Evolutionary conservation across 1,284 basidiomycete genomes (phyloP).

Genomic region (Ganoderma lucidum): DNA sequence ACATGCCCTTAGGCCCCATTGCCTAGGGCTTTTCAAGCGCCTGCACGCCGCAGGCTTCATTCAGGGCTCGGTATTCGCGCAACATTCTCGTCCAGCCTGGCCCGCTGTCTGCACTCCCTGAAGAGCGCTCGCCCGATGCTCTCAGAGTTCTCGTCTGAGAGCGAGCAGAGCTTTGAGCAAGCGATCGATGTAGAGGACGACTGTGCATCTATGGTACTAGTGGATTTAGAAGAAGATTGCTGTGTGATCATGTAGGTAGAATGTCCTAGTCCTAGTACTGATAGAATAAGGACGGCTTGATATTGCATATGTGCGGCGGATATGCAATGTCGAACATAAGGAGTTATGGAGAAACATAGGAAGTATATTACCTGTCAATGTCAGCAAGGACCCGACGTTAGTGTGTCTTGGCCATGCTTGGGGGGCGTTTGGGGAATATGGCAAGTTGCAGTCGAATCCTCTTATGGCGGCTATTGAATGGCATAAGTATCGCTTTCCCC

Average conservation of each 20-base stretch:
- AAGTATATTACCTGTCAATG: no score
- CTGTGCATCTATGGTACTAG: no score
- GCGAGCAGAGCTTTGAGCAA: background rate
- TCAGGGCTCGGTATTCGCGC: constrained; percentile 50
- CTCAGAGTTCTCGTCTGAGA: background rate
- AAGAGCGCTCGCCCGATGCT: constrained; percentile 27
- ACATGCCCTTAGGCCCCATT: constrained; percentile 41
- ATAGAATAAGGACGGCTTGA: no score
- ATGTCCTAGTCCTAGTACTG: no score
- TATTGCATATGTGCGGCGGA: no score
- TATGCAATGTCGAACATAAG: no score
- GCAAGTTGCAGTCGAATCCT: background rate
- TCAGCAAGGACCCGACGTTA: no score
- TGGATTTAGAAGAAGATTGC: no score
- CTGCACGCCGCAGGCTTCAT: constrained; percentile 50
- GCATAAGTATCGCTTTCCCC: background rate
- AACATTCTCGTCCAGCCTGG: constrained; percentile 57
- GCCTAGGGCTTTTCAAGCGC: constrained; percentile 47
- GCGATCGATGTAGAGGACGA: background rate
- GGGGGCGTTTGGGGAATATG: no score
- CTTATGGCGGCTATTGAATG: background rate
- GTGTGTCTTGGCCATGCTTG: no score
- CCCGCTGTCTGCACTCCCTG: constrained; percentile 45
- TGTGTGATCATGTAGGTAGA: no score
- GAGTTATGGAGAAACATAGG: no score